Evolutionary conservation across 805 yeast species (phyloP), one percentile per base, ranked within the genome.

Genomic region (Lachancea dasiensis): DNA sequence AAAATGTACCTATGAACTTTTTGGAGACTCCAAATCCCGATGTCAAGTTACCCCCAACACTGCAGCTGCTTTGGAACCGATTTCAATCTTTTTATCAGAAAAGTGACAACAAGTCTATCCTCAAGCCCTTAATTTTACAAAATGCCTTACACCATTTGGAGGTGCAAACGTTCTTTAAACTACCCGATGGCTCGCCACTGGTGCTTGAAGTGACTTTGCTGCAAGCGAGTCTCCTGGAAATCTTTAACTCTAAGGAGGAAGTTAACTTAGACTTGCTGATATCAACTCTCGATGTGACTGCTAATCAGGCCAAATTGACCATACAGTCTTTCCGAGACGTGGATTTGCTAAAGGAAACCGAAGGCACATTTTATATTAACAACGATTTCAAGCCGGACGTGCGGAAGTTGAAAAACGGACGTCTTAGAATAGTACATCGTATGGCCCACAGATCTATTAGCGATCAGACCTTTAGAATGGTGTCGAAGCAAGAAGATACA

Each of bases 71-170:
- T 11, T 54, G 61, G 59, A 33, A 40, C 8, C 20, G 33, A 2
- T 50, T 51, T 22, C 14, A 17, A n/a, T 25, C 25, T 0, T 41
- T 28, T 15, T 52, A 45, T 22, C 27, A 31, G 11, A 16, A 15
- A 11, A 18, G 34, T 2, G 48, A 44, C 25, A 38, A 34, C 16
- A 43, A 43, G 27, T 46, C 48, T 7, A 34, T 34, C 4, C 26
- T 30, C 22, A 54, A 51, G 28, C 42, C 38, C 3, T 26, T 59
- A 5, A 33, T 27, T 8, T 52, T 49, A 20, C 44, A 46, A 26
- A 51, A 51, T 36, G 26, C 47, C n/a, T 42, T 58, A 11, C 62
- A 59, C 25, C 54, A 51, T 33, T 50, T 59, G 36, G 60, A 58
- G 26, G 52, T 59, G 3, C 32, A 40, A 13, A 45, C 60, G 3